These are phyloP conservation scores for Auricularia sp. DNA, from an alignment of 768 basidiomycete species.

Conservation along the genomic window DNA sequence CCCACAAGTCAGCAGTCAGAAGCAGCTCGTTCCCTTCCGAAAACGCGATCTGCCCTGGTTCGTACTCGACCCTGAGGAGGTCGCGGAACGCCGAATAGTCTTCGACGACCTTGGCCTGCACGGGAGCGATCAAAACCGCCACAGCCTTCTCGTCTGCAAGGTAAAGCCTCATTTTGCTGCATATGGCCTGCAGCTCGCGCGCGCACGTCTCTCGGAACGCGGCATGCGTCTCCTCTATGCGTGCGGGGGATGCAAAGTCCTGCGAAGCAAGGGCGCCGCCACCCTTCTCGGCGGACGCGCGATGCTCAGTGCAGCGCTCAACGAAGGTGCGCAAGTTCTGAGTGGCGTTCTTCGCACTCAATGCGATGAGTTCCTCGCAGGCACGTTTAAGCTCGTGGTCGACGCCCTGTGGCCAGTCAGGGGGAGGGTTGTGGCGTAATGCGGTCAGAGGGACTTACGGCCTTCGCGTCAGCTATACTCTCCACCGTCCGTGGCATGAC, in stretches of 20 bases:
- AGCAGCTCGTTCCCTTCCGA: not conserved
- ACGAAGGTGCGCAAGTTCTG: slow-evolving; percentile 55
- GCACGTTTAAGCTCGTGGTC: slow-evolving; percentile 75
- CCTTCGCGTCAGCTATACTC: slow-evolving; percentile 59
- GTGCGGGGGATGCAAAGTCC: slow-evolving; percentile 40
- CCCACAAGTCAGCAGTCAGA: not conserved
- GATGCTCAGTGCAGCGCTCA: slow-evolving; percentile 34
- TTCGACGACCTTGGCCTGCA: slow-evolving; percentile 63
- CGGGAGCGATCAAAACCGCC: slow-evolving; percentile 63
- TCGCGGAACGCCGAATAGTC: slow-evolving; percentile 68
- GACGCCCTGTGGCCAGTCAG: slow-evolving; percentile 47
- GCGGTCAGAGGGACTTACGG: slow-evolving; percentile 30
- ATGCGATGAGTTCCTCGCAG: slow-evolving; percentile 74
- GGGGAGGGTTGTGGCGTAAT: slow-evolving; percentile 1
- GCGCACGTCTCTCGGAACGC: slow-evolving; percentile 47
- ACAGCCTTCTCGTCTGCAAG: slow-evolving; percentile 74
- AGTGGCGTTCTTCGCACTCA: slow-evolving; percentile 48
- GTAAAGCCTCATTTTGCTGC: slow-evolving; percentile 59
- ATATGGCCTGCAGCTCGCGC: slow-evolving; percentile 42
- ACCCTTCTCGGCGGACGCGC: slow-evolving; percentile 22
- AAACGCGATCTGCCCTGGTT: not conserved
- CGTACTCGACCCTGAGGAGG: slow-evolving; percentile 35
- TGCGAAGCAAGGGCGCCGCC: slow-evolving; percentile 17
- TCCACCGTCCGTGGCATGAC: slow-evolving; percentile 54
- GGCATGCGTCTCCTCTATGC: slow-evolving; percentile 39